These are phyloP conservation scores for Diaporthe velutina DNA, from an alignment of 2,329 filamentous ascomycete species.

Conservation along the genomic window DNA sequence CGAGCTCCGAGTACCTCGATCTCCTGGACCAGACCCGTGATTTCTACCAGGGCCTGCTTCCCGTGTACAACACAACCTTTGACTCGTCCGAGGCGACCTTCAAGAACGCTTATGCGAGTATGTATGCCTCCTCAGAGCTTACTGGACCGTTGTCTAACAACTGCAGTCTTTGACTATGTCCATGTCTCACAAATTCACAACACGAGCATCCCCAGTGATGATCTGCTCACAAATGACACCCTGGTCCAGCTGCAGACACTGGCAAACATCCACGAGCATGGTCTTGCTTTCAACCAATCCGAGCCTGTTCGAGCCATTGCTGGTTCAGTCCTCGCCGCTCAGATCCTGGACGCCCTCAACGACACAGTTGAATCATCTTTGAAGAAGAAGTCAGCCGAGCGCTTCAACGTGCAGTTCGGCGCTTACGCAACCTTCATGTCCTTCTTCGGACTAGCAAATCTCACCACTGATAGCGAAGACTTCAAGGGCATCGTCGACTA, in stretches of 20 bases:
- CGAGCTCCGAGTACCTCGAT: slow-evolving; percentile 58
- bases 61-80: slow-evolving; percentile 68
- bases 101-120: slow-evolving; percentile 73
- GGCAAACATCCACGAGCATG: slow-evolving; percentile 85
- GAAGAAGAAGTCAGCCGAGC: slow-evolving; percentile 50
- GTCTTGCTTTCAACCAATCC: slow-evolving; percentile 83
- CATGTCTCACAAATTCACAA: slow-evolving; percentile 74
- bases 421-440: slow-evolving; percentile 73
- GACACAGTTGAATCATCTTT: slow-evolving; percentile 57
- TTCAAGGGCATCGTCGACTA: slow-evolving; percentile 89
- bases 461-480: slow-evolving; percentile 64
- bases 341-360: slow-evolving; percentile 67
- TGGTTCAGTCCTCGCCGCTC: slow-evolving; percentile 68
- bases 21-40: slow-evolving; percentile 66
- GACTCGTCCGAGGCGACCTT: slow-evolving; percentile 60
- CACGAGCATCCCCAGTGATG: slow-evolving; percentile 66
- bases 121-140: slow-evolving; percentile 44
- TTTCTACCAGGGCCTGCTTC: slow-evolving; percentile 69
- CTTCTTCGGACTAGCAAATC: slow-evolving; percentile 71
- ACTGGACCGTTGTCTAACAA: slow-evolving; percentile 17
- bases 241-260: slow-evolving; percentile 77
- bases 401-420: slow-evolving; percentile 69
- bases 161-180: slow-evolving; percentile 69
- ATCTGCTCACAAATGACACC: slow-evolving; percentile 71
- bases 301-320: slow-evolving; percentile 73